Evolutionary conservation across 176 grass and related monocot species (phyloP).

Genomic region (Carex myosuroides): DNA sequence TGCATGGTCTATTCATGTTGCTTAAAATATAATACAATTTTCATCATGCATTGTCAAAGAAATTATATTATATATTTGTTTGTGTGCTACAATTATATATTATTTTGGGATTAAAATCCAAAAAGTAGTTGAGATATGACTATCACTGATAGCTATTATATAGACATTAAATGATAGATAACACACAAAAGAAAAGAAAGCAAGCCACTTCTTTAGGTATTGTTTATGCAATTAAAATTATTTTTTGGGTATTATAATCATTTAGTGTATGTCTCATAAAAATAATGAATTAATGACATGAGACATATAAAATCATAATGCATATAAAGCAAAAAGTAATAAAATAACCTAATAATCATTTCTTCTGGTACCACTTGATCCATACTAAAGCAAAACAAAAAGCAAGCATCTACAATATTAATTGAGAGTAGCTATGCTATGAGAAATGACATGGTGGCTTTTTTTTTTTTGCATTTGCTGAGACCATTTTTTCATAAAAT

Average conservation of each 20-base stretch:
- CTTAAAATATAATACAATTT: not conserved
- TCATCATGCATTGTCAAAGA: not conserved
- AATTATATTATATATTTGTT: not conserved
- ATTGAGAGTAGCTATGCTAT: not conserved
- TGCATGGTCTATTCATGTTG: not conserved
- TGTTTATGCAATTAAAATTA: not conserved
- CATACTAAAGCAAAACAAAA: not conserved
- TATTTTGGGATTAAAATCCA: not conserved
- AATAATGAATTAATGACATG: no score
- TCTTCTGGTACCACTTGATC: not conserved
- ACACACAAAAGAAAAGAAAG: not conserved
- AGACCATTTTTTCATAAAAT: not conserved
- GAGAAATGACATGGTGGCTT: not conserved
- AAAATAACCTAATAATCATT: not conserved
- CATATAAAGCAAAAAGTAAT: not conserved
- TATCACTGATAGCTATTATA: not conserved
- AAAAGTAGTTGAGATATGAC: not conserved
- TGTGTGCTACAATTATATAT: not conserved
- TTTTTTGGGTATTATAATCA: not conserved
- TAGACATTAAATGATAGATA: conserved; percentile 3
- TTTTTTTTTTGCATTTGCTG: not conserved
- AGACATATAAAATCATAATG: no score
- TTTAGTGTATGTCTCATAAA: no score
- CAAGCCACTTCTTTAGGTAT: not conserved
- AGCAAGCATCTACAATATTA: not conserved